Evolutionary conservation across 495 filamentous ascomycete species (phyloP), one percentile per base, ranked within the genome.

Genomic region (Daldinia caldariorum): DNA sequence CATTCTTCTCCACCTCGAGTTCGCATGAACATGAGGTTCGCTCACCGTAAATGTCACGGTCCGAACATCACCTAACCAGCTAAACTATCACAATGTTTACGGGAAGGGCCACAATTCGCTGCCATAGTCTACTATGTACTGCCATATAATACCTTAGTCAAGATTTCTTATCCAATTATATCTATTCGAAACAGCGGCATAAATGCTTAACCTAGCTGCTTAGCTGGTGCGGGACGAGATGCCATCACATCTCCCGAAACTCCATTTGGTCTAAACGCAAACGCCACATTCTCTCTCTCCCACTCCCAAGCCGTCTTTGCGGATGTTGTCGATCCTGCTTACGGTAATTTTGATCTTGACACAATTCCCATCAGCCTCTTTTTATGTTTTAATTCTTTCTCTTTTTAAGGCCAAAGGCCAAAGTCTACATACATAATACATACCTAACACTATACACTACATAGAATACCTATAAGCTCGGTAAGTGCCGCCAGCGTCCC

Each of bases 261-360:
- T 32, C 13, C 53, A 37, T 57, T 37, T 38, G 16, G 9, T 56
- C 31, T 16, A 56, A 56, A 35, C 9, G 32, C 53, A 34, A 32
- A 34, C 53, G 53, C 16, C 53, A 56, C 69, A 49, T 38, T 54
- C 55, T 70, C n/a, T n/a, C n/a, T n/a, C n/a, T 26, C 26, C 3
- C 26, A 1, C 34, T 71, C 63, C 63, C 69, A 59, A 53, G 69
- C 69, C 56, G 66, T 69, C 70, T 68, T 68, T 45, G 29, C 69
- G 70, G 70, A 58, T 69, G 59, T 45, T 45, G 70, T 58, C 65
- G 70, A 72, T 72, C 70, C 66, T 58, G 51, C 63, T 56, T 54
- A 59, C 59, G 69, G 61, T 18, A 65, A 72, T 72, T 65, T 68
- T 61, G 70, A 72, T 72, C 70, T 68, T 61, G 61, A 53, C 58